Percentiles rank a stretch among this genome's conserved stretches.
These are phyloP conservation scores for Candida chauliodis DNA, from an alignment of 805 yeast species.

Conservation along the genomic window DNA sequence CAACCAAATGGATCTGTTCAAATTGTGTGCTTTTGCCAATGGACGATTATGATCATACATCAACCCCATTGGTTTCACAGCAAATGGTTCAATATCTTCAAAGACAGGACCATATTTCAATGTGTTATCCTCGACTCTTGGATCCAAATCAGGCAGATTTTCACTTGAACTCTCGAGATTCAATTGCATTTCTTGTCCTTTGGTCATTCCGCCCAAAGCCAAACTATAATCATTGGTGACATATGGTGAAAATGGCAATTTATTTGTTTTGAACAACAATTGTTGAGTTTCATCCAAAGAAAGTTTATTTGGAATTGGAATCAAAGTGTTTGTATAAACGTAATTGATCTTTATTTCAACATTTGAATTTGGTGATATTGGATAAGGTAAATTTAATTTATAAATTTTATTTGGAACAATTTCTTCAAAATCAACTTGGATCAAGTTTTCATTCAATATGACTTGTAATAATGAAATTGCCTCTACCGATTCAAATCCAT, in stretches of 20 bases:
- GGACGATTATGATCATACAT: slow-evolving; percentile 67
- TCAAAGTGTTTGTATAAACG: slow-evolving; percentile 44
- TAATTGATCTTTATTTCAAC: slow-evolving; percentile 47
- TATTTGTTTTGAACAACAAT: slow-evolving; percentile 50
- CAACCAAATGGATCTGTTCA: slow-evolving; percentile 79
- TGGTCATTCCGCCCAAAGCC: slow-evolving; percentile 41
- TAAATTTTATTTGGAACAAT: slow-evolving; percentile 25
- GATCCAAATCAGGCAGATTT: slow-evolving; percentile 31
- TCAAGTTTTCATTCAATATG: slow-evolving; percentile 15
- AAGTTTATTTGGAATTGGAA: slow-evolving; percentile 64
- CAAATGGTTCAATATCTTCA: slow-evolving; percentile 41
- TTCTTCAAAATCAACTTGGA: slow-evolving; percentile 18
- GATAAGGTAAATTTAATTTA: slow-evolving; percentile 53
- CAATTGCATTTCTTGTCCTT: slow-evolving; percentile 45
- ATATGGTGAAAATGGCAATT: slow-evolving; percentile 62
- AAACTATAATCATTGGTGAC: slow-evolving; percentile 46
- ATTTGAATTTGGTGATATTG: slow-evolving; percentile 62
- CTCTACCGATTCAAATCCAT: slow-evolving; percentile 44
- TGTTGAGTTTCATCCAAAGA: slow-evolving; percentile 59
- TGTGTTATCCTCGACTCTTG: slow-evolving; percentile 33
- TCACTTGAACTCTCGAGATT: slow-evolving; percentile 14
- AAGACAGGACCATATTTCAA: slow-evolving; percentile 56
- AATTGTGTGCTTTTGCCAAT: slow-evolving; percentile 52
- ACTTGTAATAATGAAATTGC: slow-evolving; percentile 36
- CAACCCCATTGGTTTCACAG: slow-evolving; percentile 48